phyloP scores from a whole-genome alignment of 2,329 filamentous ascomycete species.

The Sporothrix dimorphospora region DNA sequence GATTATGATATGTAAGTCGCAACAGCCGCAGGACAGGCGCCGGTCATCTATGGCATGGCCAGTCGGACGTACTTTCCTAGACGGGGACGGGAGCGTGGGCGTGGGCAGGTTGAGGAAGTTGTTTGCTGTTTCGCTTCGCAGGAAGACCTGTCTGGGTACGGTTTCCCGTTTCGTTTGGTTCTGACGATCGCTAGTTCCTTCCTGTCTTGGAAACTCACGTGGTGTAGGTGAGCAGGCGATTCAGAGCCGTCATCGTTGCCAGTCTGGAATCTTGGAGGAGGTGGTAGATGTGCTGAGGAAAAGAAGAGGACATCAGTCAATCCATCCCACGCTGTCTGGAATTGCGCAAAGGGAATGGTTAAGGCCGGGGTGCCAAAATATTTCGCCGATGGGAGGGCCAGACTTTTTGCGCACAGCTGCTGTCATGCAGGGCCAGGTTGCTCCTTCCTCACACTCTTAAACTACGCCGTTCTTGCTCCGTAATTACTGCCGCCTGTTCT shows the following conservation, averaged over 20 bases:
- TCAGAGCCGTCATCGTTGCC: not conserved
- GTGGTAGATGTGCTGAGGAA: not conserved
- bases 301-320: not conserved
- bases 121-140: not conserved
- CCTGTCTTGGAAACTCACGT: not conserved
- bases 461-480: not conserved
- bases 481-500: not conserved
- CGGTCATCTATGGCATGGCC: conserved; percentile 3
- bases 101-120: not conserved
- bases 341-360: conserved; percentile 17
- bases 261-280: not conserved
- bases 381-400: conserved; percentile 21
- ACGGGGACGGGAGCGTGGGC: not conserved
- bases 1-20: not conserved
- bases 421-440: not conserved
- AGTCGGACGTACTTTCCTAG: conserved; percentile 12
- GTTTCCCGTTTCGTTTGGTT: not conserved
- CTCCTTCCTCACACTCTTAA: conserved; percentile 10
- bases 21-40: conserved; percentile 1
- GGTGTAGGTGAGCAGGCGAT: not conserved
- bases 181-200: not conserved
- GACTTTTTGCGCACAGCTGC: conserved; percentile 10
- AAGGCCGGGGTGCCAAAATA: conserved; percentile 12
- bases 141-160: conserved; percentile 2
- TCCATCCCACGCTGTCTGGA: not conserved